These are phyloP conservation scores for Neoboletus subvelutipes DNA, from an alignment of 768 basidiomycete genomes.

Conservation along the genomic window DNA sequence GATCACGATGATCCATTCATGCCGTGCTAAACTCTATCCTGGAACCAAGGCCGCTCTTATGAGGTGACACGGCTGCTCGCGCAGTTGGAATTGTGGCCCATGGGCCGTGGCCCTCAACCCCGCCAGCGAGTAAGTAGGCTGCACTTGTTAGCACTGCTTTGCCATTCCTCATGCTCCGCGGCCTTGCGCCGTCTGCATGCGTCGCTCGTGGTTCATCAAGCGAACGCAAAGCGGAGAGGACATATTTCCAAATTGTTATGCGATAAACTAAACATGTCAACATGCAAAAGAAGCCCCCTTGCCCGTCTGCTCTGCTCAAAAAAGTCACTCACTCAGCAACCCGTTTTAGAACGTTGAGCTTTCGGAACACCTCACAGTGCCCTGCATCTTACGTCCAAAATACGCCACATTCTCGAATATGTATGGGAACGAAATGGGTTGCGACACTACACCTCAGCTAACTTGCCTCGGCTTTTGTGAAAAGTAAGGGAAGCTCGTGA, in stretches of 20 bases:
- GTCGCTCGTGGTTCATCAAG: not conserved
- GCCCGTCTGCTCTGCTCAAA: not conserved
- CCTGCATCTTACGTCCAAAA: not conserved
- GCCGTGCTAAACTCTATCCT: not conserved
- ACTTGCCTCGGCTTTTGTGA: conserved; percentile 23
- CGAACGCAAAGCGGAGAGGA: not conserved
- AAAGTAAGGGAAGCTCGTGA: too few species aligned
- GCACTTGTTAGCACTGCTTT: not conserved
- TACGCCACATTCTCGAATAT: not conserved
- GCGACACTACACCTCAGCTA: conserved; percentile 2
- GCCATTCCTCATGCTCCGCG: not conserved
- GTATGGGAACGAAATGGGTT: not conserved
- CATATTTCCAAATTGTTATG: not conserved
- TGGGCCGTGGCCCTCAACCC: not conserved
- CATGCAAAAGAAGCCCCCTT: not conserved
- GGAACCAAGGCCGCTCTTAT: too few species aligned
- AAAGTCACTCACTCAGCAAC: not conserved
- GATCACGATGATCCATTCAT: not conserved
- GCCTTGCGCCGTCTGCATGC: not conserved
- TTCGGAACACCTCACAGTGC: not conserved
- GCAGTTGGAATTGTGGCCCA: too few species aligned
- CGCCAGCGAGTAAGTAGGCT: not conserved
- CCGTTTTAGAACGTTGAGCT: not conserved
- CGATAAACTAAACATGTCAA: not conserved
- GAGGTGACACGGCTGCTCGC: too few species aligned